These are phyloP conservation scores for Isabelozyma pseudorhagii DNA, from an alignment of 805 yeast genomes.

Conservation along the genomic window DNA sequence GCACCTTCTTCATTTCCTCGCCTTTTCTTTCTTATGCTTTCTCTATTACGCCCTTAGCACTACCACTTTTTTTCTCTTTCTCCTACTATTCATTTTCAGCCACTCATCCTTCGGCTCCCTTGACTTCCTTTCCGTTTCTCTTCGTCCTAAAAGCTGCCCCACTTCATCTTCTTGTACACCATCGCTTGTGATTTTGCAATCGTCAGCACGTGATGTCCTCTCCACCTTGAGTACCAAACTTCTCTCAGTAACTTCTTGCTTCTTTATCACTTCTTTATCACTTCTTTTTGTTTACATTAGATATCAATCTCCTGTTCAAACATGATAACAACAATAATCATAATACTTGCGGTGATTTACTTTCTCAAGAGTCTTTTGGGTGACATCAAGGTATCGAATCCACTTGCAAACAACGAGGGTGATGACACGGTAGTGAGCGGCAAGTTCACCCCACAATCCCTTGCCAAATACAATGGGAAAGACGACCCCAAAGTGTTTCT, in stretches of 20 bases:
- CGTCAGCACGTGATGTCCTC: neutral
- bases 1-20: no score
- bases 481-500: slow-evolving; percentile 79
- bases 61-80: no score
- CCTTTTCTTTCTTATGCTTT: no score
- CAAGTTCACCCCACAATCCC: slow-evolving; percentile 69
- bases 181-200: neutral
- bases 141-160: neutral
- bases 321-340: slow-evolving; percentile 27
- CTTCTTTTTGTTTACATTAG: neutral
- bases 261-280: neutral
- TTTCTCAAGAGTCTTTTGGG: slow-evolving; percentile 27
- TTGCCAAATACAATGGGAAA: slow-evolving; percentile 75
- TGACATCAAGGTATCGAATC: slow-evolving; percentile 22
- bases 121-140: neutral
- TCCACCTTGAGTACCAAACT: no score
- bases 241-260: no score
- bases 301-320: neutral
- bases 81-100: no score
- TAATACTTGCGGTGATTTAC: slow-evolving; percentile 27
- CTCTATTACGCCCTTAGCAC: no score
- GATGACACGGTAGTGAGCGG: slow-evolving; percentile 36
- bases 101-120: neutral
- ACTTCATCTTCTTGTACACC: neutral
- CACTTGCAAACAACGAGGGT: slow-evolving; percentile 21